A percentile compares a stretch with the other conserved stretches of the same genome.
phyloP scores from a whole-genome alignment of 208 protist species.

The Trypanosoma congolense region DNA sequence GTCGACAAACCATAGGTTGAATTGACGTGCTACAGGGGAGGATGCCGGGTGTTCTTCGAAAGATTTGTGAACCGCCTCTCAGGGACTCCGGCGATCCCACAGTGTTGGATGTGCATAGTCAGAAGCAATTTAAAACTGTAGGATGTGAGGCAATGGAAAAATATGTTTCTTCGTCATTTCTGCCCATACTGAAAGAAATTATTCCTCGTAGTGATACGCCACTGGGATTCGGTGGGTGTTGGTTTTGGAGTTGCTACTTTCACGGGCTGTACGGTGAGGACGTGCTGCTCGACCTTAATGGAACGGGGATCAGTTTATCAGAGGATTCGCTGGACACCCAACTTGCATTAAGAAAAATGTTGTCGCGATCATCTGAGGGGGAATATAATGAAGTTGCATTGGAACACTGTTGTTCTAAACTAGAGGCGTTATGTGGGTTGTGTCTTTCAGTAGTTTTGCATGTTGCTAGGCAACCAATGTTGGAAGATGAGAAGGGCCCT shows the following conservation, averaged over 20 bases:
- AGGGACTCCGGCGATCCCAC: neutral
- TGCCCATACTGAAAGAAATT: constrained; percentile 21
- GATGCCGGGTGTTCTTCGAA: constrained; percentile 14
- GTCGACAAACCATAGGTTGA: too few species aligned
- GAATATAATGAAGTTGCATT: constrained; percentile 5
- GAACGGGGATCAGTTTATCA: constrained; percentile 45
- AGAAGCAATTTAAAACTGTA: constrained; percentile 19
- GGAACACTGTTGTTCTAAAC: constrained; percentile 41
- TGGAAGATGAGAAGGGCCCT: constrained; percentile 54
- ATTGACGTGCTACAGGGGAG: neutral
- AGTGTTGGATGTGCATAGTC: constrained; percentile 13
- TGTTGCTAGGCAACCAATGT: constrained; percentile 51
- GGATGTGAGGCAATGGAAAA: constrained; percentile 22
- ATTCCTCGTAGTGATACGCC: constrained; percentile 21
- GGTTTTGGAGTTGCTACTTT: constrained; percentile 75
- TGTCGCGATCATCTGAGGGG: constrained; percentile 1
- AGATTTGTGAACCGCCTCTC: constrained; percentile 14
- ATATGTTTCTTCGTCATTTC: constrained; percentile 50
- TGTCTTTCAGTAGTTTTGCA: constrained; percentile 54
- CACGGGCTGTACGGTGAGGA: constrained; percentile 59
- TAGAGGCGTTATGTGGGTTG: constrained; percentile 59
- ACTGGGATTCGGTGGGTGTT: constrained; percentile 39
- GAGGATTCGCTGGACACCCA: constrained; percentile 59
- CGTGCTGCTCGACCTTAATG: constrained; percentile 40
- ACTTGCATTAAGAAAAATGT: constrained; percentile 25